phyloP scores from a whole-genome alignment of 805 yeast species.

The Lipomyces yamanashiensis region DNA sequence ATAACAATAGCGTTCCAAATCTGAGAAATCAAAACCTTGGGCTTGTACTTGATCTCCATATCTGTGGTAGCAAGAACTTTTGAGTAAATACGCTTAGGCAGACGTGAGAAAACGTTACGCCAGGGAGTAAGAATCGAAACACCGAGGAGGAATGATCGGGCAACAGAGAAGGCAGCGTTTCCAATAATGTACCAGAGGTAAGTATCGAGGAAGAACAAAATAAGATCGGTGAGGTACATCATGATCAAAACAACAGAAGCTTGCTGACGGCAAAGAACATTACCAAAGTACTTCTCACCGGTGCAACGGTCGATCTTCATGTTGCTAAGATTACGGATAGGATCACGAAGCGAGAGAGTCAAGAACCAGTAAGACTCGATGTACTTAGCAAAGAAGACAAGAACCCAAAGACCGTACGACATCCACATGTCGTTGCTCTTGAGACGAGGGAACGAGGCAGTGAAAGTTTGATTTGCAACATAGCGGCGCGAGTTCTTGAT shows the following conservation, averaged over 20 bases:
- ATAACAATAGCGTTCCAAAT: conserved; percentile 99
- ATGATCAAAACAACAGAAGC: conserved; percentile 87
- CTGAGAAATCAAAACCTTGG: conserved; percentile 96
- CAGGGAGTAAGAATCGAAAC: conserved; percentile 98
- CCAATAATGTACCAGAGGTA: conserved; percentile 97
- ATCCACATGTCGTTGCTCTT: conserved; percentile 92
- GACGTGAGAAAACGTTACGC: conserved; percentile 97
- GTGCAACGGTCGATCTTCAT: conserved; percentile 84
- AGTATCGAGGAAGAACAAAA: conserved; percentile 97
- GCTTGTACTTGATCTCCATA: conserved; percentile 98
- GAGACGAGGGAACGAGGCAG: conserved; percentile 84
- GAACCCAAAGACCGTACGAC: conserved; percentile 88
- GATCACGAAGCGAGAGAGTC: conserved; percentile 88
- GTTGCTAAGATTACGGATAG: conserved; percentile 84
- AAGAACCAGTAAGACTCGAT: conserved; percentile 91
- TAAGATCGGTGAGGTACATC: conserved; percentile 90
- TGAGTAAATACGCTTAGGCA: conserved; percentile 98
- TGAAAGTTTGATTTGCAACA: conserved; percentile 92
- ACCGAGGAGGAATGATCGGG: conserved; percentile 98
- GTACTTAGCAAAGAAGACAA: conserved; percentile 87
- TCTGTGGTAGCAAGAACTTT: conserved; percentile 97
- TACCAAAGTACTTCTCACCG: conserved; percentile 92
- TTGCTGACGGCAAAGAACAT: conserved; percentile 77
- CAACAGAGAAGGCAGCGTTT: conserved; percentile 94
- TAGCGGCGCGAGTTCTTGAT: conserved; percentile 83